These are phyloP conservation scores for Cladophialophora immunda DNA, from an alignment of 2,329 filamentous ascomycete species.

Conservation along the genomic window DNA sequence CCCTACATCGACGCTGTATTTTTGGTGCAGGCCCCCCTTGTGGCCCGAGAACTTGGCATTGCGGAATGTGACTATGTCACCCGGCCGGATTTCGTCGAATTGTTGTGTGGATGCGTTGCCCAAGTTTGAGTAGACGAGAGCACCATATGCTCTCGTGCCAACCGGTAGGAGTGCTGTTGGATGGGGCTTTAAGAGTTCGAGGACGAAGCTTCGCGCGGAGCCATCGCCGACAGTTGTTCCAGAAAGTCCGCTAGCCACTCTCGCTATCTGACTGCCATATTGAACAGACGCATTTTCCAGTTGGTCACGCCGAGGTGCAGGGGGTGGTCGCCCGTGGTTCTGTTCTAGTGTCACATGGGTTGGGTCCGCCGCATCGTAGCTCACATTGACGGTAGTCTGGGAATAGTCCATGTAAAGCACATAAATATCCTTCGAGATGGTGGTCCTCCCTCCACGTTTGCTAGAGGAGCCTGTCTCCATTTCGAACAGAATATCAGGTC, in stretches of 20 bases:
- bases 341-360: constrained; percentile 80
- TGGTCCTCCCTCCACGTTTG: constrained; percentile 74
- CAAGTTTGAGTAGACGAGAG: constrained; percentile 91
- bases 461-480: constrained; percentile 77
- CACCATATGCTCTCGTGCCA: constrained; percentile 88
- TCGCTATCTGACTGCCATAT: constrained; percentile 79
- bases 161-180: constrained; percentile 80
- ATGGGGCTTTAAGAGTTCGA: constrained; percentile 78
- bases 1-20: constrained; percentile 88
- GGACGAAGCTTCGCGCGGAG: constrained; percentile 77
- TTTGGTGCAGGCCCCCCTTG: constrained; percentile 92
- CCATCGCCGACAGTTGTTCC: constrained; percentile 80
- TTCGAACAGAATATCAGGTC: constrained; percentile 84
- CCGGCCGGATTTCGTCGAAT: constrained; percentile 89
- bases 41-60: constrained; percentile 96
- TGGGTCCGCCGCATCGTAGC: constrained; percentile 78
- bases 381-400: constrained; percentile 85
- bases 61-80: constrained; percentile 91
- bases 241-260: constrained; percentile 77
- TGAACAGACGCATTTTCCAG: constrained; percentile 84
- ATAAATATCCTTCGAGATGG: constrained; percentile 80
- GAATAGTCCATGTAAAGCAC: constrained; percentile 97
- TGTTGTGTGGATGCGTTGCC: constrained; percentile 92
- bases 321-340: constrained; percentile 83
- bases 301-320: constrained; percentile 86